Evolutionary conservation across 345 rosid species (phyloP), one percentile per base, ranked within the genome.

Genomic region (Brassica nigra): DNA sequence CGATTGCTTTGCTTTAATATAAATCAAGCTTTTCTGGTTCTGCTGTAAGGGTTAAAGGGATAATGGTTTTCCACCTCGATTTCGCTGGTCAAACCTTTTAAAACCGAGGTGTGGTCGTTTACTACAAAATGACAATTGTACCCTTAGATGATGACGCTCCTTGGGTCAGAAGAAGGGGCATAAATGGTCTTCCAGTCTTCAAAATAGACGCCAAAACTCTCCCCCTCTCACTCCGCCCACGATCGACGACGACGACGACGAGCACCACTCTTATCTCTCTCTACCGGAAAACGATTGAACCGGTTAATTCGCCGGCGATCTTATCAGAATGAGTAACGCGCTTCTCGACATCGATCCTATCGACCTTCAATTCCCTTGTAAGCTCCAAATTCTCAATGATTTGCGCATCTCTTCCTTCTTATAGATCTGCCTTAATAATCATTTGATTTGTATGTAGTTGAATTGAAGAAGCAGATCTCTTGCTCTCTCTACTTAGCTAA

Each of bases 341-440:
- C 96, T 94, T 73, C 92, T 94, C 68, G 14, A 34, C 71, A 61
- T 92, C 86, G 90, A 92, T 71, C 97, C 93, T 79, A 80, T 84
- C 76, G 98, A 94, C 76, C 96, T 94, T 42, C 88, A 86, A 31
- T 94, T 94, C 74, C 89, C 96, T 29, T 86, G 96, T 94, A 71
- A 86, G 88, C 44, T 31, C n/a, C 27, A 7, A 3, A 0, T 10
- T 14, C 15, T 12, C 58, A 34, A 34, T 52, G 9, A 23, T 39
- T 8, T 66, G 15, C 57, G 57, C 16, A n/a, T 49, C 9, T 52
- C 58, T 52, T 65, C 28, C 47, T 16, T 28, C 34, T 62, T 10
- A 39, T 61, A 70, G 81, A 68, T 88, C 77, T 69, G 59, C 30
- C 18, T 33, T 37, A 31, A 31, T 31, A 31, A 31, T 8, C 11